These are phyloP conservation scores for Licmophora abbreviata DNA, from an alignment of 108 stramenopile genomes.

Conservation along the genomic window DNA sequence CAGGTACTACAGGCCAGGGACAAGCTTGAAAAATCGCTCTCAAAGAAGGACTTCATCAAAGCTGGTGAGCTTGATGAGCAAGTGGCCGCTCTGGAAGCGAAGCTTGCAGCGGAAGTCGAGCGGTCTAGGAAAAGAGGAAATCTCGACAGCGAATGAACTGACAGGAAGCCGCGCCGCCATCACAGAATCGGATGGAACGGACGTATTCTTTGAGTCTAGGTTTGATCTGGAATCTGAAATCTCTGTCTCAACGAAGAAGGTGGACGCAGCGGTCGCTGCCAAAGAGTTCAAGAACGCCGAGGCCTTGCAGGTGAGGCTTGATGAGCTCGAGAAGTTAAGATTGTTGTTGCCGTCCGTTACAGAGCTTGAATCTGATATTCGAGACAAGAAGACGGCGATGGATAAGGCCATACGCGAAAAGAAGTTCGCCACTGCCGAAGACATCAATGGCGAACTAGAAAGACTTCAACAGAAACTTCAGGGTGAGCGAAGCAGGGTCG, in stretches of 20 bases:
- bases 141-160: not conserved
- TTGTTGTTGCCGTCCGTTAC: constrained; percentile 40
- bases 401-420: constrained; percentile 53
- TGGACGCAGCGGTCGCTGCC: constrained; percentile 27
- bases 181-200: constrained; percentile 31
- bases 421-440: constrained; percentile 57
- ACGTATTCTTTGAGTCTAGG: constrained; percentile 39
- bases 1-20: constrained; percentile 25
- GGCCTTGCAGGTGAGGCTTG: constrained; percentile 39
- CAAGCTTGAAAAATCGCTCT: constrained; percentile 46
- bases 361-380: constrained; percentile 35
- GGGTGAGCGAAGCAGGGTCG: constrained; percentile 28
- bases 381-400: constrained; percentile 36
- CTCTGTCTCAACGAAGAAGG: constrained; percentile 16
- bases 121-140: constrained; percentile 5
- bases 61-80: constrained; percentile 52
- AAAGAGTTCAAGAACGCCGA: constrained; percentile 71
- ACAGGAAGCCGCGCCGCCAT: too few species aligned
- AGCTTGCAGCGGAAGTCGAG: constrained; percentile 39
- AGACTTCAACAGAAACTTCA: constrained; percentile 35
- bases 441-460: constrained; percentile 38
- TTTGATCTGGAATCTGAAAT: constrained; percentile 51
- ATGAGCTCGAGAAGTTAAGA: constrained; percentile 45
- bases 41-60: constrained; percentile 49
- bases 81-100: constrained; percentile 43